A percentile compares a stretch with the other conserved stretches of the same genome.
phyloP scores from a whole-genome alignment of 176 grass and related monocot species.

The Themeda triandra region DNA sequence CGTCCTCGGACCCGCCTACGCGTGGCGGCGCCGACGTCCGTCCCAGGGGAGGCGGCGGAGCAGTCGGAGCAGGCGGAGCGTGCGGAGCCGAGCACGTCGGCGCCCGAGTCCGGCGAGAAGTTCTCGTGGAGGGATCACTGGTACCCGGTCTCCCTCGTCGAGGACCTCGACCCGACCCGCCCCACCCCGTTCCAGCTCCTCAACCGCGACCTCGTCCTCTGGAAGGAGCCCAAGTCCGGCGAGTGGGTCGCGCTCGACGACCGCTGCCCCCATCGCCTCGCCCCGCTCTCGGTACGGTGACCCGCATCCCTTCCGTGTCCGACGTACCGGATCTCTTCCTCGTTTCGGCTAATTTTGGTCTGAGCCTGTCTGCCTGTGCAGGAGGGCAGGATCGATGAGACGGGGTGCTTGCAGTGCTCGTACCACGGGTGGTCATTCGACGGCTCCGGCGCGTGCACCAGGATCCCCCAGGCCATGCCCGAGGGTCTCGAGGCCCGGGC shows the following conservation, averaged over 20 bases:
- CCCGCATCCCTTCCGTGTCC: neutral
- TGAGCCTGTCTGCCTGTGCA: neutral
- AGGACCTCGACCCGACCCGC: slow-evolving; percentile 77
- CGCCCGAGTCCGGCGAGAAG: slow-evolving; percentile 39
- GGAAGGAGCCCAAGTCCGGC: slow-evolving; percentile 82
- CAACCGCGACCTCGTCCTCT: slow-evolving; percentile 93
- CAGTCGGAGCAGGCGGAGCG: slow-evolving; percentile 29
- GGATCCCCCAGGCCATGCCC: slow-evolving; percentile 75
- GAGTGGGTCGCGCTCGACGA: slow-evolving; percentile 89
- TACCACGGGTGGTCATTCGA: slow-evolving; percentile 96
- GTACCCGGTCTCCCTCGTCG: slow-evolving; percentile 91
- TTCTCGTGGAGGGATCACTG: slow-evolving; percentile 97
- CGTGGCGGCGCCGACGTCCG: slow-evolving; percentile 75
- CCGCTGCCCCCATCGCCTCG: slow-evolving; percentile 92
- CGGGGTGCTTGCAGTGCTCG: slow-evolving; percentile 90
- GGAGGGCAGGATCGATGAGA: slow-evolving; percentile 96
- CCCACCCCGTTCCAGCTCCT: slow-evolving; percentile 96
- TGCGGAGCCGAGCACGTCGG: slow-evolving; percentile 54
- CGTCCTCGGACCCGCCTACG: slow-evolving; percentile 23
- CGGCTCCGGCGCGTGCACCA: slow-evolving; percentile 65
- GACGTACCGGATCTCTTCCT: neutral
- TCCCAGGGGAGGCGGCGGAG: slow-evolving; percentile 46
- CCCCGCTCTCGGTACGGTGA: slow-evolving; percentile 68
- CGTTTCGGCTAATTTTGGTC: neutral
- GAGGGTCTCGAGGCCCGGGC: slow-evolving; percentile 71